These are phyloP conservation scores for Hypoxylon sp. DNA, from an alignment of 2,329 filamentous ascomycete genomes.

Conservation along the genomic window DNA sequence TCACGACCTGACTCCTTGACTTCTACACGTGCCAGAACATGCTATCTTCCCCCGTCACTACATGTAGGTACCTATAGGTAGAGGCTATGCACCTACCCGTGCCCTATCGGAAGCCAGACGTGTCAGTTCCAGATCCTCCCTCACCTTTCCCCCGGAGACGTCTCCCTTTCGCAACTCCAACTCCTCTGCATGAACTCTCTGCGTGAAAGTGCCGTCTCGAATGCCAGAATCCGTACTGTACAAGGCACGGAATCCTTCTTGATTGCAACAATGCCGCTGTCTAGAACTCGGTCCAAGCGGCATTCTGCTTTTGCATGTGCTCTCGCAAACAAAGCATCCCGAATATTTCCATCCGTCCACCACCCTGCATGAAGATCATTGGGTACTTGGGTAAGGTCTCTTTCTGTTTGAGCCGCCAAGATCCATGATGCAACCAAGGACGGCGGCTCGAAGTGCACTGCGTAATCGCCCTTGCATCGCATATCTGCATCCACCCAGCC, in stretches of 20 bases:
- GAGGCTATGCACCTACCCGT: not conserved
- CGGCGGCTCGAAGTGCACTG: slow-evolving; percentile 26
- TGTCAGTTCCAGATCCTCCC: slow-evolving; percentile 2
- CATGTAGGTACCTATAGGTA: not conserved
- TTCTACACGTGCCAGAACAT: not conserved
- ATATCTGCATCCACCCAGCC: slow-evolving; percentile 31
- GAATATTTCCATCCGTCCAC: slow-evolving; percentile 33
- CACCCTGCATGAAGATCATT: slow-evolving; percentile 30
- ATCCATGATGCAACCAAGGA: slow-evolving; percentile 20
- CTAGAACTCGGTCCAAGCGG: slow-evolving; percentile 1
- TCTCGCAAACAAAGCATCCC: slow-evolving; percentile 18
- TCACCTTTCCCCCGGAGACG: slow-evolving; percentile 19
- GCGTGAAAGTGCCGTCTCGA: too few species aligned
- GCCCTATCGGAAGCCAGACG: slow-evolving; percentile 1
- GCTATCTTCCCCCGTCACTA: not conserved
- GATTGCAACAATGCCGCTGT: slow-evolving; percentile 5
- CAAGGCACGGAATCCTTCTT: slow-evolving; percentile 8
- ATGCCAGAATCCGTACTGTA: too few species aligned
- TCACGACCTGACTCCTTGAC: not conserved
- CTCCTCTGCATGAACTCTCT: too few species aligned
- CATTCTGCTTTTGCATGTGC: slow-evolving; percentile 26
- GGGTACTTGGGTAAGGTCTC: slow-evolving; percentile 36
- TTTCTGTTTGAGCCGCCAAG: slow-evolving; percentile 33
- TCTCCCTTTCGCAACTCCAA: slow-evolving; percentile 18
- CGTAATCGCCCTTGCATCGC: slow-evolving; percentile 36